Conservation (phyloP, 169 alveolate genomes). For the Plasmodium gaboni region DNA sequence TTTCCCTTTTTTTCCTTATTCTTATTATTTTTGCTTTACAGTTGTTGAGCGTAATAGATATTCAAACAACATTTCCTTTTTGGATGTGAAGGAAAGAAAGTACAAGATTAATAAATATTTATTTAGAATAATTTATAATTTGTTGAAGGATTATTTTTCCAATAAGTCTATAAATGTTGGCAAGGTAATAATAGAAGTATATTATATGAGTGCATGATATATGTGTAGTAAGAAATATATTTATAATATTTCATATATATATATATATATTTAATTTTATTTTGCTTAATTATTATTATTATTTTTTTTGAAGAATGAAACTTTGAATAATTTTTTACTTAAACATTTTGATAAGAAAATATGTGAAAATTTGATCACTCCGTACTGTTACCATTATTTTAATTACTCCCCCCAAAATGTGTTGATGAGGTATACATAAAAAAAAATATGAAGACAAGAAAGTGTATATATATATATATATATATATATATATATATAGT, state of each 20-base stretch:
- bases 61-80: constrained; percentile 32
- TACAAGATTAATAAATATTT: constrained; percentile 41
- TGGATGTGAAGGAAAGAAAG: constrained; percentile 12
- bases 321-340: neutral
- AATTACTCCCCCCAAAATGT: constrained; percentile 31
- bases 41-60: constrained; percentile 42
- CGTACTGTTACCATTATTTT: constrained; percentile 46
- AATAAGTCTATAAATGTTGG: constrained; percentile 3
- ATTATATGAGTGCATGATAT: neutral
- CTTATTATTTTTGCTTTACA: neutral
- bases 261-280: neutral
- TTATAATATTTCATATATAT: neutral
- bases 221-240: neutral
- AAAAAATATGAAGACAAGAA: neutral
- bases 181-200: constrained; percentile 14
- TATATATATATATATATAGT: neutral
- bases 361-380: constrained; percentile 27
- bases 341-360: constrained; percentile 20
- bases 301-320: neutral
- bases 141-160: constrained; percentile 34
- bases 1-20: neutral
- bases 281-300: neutral
- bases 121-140: neutral
- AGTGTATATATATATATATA: neutral
- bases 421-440: constrained; percentile 35